Conservation (phyloP, 768 basidiomycete genomes). For the Suillus luteus region DNA sequence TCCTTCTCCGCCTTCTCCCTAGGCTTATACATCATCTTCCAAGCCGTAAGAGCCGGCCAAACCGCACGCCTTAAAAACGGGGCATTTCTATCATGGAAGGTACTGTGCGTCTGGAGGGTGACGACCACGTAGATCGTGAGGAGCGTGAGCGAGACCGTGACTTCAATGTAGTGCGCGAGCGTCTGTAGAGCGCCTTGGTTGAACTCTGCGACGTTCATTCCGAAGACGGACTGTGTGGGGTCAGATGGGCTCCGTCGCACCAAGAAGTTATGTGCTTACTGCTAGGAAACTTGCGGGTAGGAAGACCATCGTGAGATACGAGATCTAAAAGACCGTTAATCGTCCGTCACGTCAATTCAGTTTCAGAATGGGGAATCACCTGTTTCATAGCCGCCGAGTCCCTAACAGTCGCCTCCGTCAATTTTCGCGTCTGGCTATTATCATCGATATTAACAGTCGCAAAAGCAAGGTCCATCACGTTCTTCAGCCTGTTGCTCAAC, state of each 20-base stretch:
- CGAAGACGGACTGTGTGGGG: constrained; percentile 45
- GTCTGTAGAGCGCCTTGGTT: constrained; percentile 33
- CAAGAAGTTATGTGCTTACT: constrained; percentile 18
- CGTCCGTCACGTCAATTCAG: constrained; percentile 26
- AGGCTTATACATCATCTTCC: not conserved
- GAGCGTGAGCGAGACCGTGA: constrained; percentile 48
- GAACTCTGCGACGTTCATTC: constrained; percentile 57
- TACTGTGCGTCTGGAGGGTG: constrained; percentile 45
- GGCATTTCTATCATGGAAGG: constrained; percentile 21
- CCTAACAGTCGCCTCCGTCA: constrained; percentile 47
- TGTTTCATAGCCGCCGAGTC: constrained; percentile 45
- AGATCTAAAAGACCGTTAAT: constrained; percentile 22
- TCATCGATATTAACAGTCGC: constrained; percentile 60
- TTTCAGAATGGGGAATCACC: constrained; percentile 13
- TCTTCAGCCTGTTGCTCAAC: constrained; percentile 33
- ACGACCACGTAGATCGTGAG: constrained; percentile 57
- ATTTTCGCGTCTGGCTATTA: constrained; percentile 49
- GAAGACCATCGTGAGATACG: constrained; percentile 64
- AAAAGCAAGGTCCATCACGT: constrained; percentile 46
- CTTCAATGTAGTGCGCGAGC: constrained; percentile 40
- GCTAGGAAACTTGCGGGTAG: constrained; percentile 52
- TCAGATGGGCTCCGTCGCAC: not conserved
- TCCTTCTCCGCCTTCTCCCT: not conserved
- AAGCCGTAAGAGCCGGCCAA: constrained; percentile 24
- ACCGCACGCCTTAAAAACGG: constrained; percentile 20